Evolutionary conservation across 495 filamentous ascomycete genomes (phyloP).

Genomic region (Penicillium parvum): DNA sequence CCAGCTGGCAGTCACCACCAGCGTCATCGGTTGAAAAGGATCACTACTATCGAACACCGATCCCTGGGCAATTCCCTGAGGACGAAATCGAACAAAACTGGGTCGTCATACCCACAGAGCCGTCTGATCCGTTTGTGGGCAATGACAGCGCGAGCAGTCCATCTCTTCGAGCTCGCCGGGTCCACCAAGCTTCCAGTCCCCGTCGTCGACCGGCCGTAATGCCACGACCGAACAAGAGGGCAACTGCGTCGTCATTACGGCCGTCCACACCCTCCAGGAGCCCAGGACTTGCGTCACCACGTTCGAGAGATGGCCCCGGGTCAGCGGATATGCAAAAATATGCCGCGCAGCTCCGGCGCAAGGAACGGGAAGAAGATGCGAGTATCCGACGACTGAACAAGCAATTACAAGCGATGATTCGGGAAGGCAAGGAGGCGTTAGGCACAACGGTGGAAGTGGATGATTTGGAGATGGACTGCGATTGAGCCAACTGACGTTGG

Average conservation of each 20-base stretch:
- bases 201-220: conserved; percentile 26
- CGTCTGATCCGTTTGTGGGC: conserved; percentile 18
- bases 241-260: conserved; percentile 22
- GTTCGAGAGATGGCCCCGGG: conserved; percentile 40
- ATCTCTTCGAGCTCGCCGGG: conserved; percentile 17
- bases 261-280: conserved; percentile 39
- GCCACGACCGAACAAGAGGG: conserved; percentile 26
- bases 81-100: conserved; percentile 61
- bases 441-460: conserved; percentile 75
- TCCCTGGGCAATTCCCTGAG: conserved; percentile 37
- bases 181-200: conserved; percentile 23
- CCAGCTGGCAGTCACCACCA: conserved; percentile 28
- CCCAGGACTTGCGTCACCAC: conserved; percentile 27
- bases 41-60: conserved; percentile 13
- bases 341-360: conserved; percentile 59
- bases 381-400: conserved; percentile 73
- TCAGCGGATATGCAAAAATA: conserved; percentile 62
- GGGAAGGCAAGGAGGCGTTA: conserved; percentile 80
- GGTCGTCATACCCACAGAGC: conserved; percentile 63
- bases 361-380: conserved; percentile 74
- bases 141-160: conserved; percentile 14
- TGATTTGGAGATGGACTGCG: conserved; percentile 47
- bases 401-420: conserved; percentile 77
- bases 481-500: conserved; percentile 3
- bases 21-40: conserved; percentile 24